Evolutionary conservation across 1,139 yeast species (phyloP).

Genomic region (Blastobotrys aristatus): DNA sequence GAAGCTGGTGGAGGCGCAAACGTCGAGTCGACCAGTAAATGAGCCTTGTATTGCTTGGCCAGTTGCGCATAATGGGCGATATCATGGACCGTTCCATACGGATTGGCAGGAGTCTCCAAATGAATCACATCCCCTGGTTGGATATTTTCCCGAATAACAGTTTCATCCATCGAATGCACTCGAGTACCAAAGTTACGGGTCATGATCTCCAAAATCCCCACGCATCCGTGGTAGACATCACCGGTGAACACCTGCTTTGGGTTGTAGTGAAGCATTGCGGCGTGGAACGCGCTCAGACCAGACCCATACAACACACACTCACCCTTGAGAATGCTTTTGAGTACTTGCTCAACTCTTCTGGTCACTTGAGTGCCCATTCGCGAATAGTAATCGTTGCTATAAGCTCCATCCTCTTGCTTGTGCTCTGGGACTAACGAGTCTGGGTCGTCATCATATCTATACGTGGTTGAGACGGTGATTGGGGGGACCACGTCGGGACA

Average conservation of each 20-base stretch:
- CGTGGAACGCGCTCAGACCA: slow-evolving; percentile 79
- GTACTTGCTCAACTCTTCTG: slow-evolving; percentile 58
- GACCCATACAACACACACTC: slow-evolving; percentile 65
- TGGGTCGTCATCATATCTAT: slow-evolving; percentile 58
- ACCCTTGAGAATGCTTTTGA: slow-evolving; percentile 50
- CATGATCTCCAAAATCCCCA: slow-evolving; percentile 59
- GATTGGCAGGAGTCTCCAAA: slow-evolving; percentile 85
- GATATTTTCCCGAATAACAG: slow-evolving; percentile 45
- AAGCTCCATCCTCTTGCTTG: slow-evolving; percentile 29
- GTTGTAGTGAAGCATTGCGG: slow-evolving; percentile 61
- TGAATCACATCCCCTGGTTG: slow-evolving; percentile 72
- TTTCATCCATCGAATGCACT: slow-evolving; percentile 47
- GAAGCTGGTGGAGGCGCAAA: slow-evolving; percentile 92
- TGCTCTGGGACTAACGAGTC: slow-evolving; percentile 41
- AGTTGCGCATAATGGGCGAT: slow-evolving; percentile 55
- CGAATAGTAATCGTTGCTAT: slow-evolving; percentile 48
- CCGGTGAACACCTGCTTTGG: slow-evolving; percentile 77
- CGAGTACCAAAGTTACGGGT: slow-evolving; percentile 57
- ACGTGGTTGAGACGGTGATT: slow-evolving; percentile 77
- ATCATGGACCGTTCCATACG: slow-evolving; percentile 67
- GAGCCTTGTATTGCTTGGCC: slow-evolving; percentile 69
- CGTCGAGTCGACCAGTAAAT: slow-evolving; percentile 72
- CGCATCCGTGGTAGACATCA: slow-evolving; percentile 81
- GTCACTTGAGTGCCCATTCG: slow-evolving; percentile 71
- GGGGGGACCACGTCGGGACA: slow-evolving; percentile 66